Evolutionary conservation across 129 eudicot genomes (phyloP), one percentile per base, ranked within the genome.

Genomic region (Flaveria sonorensis): DNA sequence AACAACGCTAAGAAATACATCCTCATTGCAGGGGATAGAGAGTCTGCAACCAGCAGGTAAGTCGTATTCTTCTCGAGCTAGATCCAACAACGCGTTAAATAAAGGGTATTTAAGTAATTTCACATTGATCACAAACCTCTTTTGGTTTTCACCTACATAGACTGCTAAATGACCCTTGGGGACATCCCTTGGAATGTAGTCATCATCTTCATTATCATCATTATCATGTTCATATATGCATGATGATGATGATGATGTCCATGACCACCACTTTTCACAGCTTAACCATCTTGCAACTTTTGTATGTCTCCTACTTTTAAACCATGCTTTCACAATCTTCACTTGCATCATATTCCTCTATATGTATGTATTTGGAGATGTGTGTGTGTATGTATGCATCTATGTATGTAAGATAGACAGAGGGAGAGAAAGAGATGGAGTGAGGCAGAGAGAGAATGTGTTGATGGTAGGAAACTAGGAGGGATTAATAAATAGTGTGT

Each of bases 121-220:
- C 42, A 86, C 84, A 51, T 81, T 81, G 70, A 86, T 81, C 13
- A 86, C 86, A 42, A 80, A 83, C 71, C 90, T 65, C 73, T 63
- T 77, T 19, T 77, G 83, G 68, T 81, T 65, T 77, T 83, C 79
- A 39, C 90, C 90, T 15, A 86, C 90, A 42, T 86, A 86, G 56
- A 86, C 88, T 74, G 68, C 90, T 50, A 86, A 43, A 55, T 86
- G 90, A 46, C 90, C 90, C 52, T 86, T 86, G 45, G 90, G 90
- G 50, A 86, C 90, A 57, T 86, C 90, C 19, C 75, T 81, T 45
- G 87, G 86, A 48, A 86, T 77, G 39, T 40, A 63, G 63, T 78
- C 76, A 45, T 78, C 77, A 30, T 78, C 77, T 30, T 59, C 82
- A 28, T 4, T 0, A 62, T 23, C 39, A 24, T 61, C 67, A 61